phyloP scores from a whole-genome alignment of 352 stramenopile genomes.

The Peronosclerospora sorghi region DNA sequence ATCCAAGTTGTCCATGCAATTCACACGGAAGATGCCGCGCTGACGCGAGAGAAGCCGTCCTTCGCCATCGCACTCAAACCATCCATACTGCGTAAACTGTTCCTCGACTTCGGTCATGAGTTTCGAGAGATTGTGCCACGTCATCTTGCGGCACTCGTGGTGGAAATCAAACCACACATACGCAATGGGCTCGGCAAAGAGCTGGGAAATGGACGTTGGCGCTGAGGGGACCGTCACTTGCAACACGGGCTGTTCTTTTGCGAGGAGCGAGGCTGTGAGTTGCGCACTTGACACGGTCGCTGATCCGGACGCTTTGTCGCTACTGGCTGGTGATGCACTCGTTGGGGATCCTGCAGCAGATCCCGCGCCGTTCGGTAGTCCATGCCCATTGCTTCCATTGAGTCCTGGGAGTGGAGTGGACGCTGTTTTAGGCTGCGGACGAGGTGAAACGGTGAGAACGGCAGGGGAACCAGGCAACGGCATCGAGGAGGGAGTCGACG shows the following conservation, averaged over 20 bases:
- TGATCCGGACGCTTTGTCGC: slow-evolving; percentile 12
- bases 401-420: slow-evolving; percentile 9
- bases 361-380: slow-evolving; percentile 6
- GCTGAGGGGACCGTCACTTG: slow-evolving; percentile 26
- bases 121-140: slow-evolving; percentile 87
- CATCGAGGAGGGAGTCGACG: slow-evolving; percentile 8
- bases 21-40: slow-evolving; percentile 89
- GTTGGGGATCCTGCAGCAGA: slow-evolving; percentile 20
- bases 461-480: slow-evolving; percentile 12
- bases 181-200: slow-evolving; percentile 44
- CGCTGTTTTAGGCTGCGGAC: slow-evolving; percentile 26
- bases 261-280: slow-evolving; percentile 15
- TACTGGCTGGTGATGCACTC: slow-evolving; percentile 22
- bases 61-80: slow-evolving; percentile 31
- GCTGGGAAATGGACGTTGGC: slow-evolving; percentile 43
- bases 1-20: slow-evolving; percentile 98
- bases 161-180: slow-evolving; percentile 97
- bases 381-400: slow-evolving; percentile 13
- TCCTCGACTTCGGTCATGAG: slow-evolving; percentile 83
- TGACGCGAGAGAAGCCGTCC: slow-evolving; percentile 57
- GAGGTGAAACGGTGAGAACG: slow-evolving; percentile 24
- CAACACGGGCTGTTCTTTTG: slow-evolving; percentile 5
- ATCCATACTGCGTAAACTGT: slow-evolving; percentile 63
- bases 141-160: slow-evolving; percentile 90
- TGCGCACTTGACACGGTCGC: slow-evolving; percentile 8